Base-by-base conservation (phyloP, 2,329 filamentous ascomycete species). In the Tolypocladium pustulatum region DNA sequence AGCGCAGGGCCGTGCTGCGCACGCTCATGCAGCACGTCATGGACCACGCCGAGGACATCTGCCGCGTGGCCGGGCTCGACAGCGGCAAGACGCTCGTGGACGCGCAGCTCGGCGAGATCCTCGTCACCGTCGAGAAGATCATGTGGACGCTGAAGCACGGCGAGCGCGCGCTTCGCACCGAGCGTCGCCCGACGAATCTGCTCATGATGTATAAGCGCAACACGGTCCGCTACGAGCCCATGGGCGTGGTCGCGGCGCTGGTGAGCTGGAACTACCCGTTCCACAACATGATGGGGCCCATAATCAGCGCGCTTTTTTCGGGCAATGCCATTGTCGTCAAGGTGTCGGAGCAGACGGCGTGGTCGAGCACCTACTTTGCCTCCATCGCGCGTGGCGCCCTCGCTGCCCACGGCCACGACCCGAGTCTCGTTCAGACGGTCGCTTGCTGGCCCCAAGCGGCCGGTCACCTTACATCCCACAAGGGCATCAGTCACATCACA, bases 211-310 rank as follows among this genome's bases (percentile, higher is more conserved):
- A 97, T 76, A 99, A 99, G 81, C 85, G 83, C 71, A 97, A 97
- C 69, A 87, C 86, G 62, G 91, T 99, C 34, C 78, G 83, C 55
- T 99, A 96, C 73, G 92, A 99, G 73, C 93, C 94, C 17, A 78
- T 97, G 25, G 94, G 94, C 20, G 91, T 99, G 40, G 90, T 99
- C 7, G 88, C 91, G 13, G 93, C 94, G 22, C 87, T 93, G 57
- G 91, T 99, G 51, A 94, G 89, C 69, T 99, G 94, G 94, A 99
- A 99, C 77, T 97, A 91, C 71, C 86, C 90, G 52, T 96, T 97
- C 73, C 94, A 99, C 76, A 99, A 99, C 74, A 80, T 97, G 62
- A 84, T 97, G 54, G 91, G 90, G 0, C 94, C 93, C 17, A 83
- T 97, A 64, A 95, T 97, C 69, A 92, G 90, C 64, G 86, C 90